These are phyloP conservation scores for Allium fistulosum DNA, from an alignment of 106 monocot species.

Conservation along the genomic window DNA sequence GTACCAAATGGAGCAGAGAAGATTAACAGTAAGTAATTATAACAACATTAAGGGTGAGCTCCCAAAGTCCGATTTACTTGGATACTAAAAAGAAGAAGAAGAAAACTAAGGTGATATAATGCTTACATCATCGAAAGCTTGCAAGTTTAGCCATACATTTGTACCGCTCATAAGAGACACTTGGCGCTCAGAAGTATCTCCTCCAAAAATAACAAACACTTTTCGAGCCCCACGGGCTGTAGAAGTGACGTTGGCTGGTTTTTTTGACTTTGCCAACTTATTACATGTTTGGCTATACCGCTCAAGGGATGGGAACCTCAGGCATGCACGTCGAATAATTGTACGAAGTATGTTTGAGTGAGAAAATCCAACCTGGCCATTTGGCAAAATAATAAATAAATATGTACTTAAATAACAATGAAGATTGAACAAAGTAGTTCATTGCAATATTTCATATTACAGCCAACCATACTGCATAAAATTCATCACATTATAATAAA, in stretches of 20 bases:
- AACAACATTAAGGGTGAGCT: too few species aligned
- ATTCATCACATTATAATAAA: too few species aligned
- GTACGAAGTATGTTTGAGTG: conserved; percentile 83
- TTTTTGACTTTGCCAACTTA: conserved; percentile 22
- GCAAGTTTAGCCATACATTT: conserved; percentile 96
- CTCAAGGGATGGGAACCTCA: conserved; percentile 62
- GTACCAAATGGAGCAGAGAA: too few species aligned
- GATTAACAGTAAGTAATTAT: too few species aligned
- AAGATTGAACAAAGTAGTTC: too few species aligned
- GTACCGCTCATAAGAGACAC: conserved; percentile 99
- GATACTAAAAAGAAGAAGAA: too few species aligned
- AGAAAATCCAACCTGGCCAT: conserved; percentile 84
- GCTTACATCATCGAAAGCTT: conserved; percentile 81
- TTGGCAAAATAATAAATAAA: neutral
- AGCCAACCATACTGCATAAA: too few species aligned
- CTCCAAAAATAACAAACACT: conserved; percentile 96
- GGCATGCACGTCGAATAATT: conserved; percentile 61
- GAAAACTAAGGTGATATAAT: neutral
- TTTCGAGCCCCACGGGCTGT: conserved; percentile 22
- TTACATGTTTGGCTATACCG: conserved; percentile 30
- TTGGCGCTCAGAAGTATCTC: conserved; percentile 95
- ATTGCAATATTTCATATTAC: too few species aligned
- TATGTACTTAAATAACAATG: neutral
- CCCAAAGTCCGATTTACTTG: too few species aligned
- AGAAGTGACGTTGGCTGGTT: conserved; percentile 10